Conservation (phyloP, 2,329 filamentous ascomycete genomes). For the Penicillium sp. region DNA sequence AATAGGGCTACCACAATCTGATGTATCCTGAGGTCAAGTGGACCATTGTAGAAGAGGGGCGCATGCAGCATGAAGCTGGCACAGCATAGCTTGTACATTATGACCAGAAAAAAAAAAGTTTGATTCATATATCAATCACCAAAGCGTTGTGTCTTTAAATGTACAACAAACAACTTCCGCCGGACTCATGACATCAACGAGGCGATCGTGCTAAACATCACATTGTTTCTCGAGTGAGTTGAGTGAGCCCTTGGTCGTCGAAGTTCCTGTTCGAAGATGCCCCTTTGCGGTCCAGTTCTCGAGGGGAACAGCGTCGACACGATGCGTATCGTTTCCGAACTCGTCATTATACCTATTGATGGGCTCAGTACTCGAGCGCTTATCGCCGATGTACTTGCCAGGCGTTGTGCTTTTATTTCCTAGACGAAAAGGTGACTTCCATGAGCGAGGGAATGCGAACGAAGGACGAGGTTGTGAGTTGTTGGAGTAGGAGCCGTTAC, state of each 20-base stretch:
- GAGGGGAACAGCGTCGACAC: conserved; percentile 9
- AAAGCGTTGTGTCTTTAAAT: not conserved
- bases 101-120: no score
- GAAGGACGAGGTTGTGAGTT: conserved; percentile 20
- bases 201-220: not conserved
- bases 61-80: no score
- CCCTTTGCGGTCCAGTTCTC: conserved; percentile 11
- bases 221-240: not conserved
- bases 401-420: not conserved
- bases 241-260: conserved; percentile 2
- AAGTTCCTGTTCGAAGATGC: not conserved
- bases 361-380: conserved; percentile 17
- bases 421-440: conserved; percentile 10
- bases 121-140: not conserved
- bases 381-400: not conserved
- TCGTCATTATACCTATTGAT: conserved; percentile 12
- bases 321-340: conserved; percentile 8
- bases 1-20: no score
- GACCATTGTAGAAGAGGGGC: no score
- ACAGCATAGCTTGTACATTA: no score
- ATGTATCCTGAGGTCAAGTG: no score
- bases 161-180: not conserved
- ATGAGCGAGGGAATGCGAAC: conserved; percentile 12
- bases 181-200: not conserved
- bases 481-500: conserved; percentile 11